These are phyloP conservation scores for Phytopythium kandeliae DNA, from an alignment of 352 stramenopile species.

Conservation along the genomic window DNA sequence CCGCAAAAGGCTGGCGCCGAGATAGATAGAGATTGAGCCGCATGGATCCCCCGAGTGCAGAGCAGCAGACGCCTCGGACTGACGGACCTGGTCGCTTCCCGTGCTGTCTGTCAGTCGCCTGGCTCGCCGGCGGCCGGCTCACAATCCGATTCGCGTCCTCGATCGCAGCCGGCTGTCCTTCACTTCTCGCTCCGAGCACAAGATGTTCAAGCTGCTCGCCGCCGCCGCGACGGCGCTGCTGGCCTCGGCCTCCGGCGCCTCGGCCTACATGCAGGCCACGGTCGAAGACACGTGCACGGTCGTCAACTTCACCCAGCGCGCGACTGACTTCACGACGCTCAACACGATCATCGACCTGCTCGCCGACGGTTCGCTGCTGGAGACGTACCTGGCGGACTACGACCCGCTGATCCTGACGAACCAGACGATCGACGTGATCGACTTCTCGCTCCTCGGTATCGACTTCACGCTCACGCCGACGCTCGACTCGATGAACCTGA, in stretches of 20 bases:
- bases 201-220: conserved; percentile 3
- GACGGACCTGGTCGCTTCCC: background rate
- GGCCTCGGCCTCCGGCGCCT: conserved; percentile 1
- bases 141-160: conserved; percentile 3
- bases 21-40: background rate
- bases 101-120: no score
- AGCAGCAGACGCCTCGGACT: background rate
- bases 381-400: conserved; percentile 19
- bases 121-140: background rate
- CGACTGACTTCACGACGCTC: conserved; percentile 35
- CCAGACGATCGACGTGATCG: conserved; percentile 18
- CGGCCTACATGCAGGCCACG: conserved; percentile 2
- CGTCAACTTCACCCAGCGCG: conserved; percentile 34
- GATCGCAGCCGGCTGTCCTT: background rate
- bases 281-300: conserved; percentile 28
- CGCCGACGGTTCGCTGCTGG: conserved; percentile 14
- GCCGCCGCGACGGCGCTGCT: conserved; percentile 2
- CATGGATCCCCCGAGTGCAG: background rate
- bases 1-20: background rate
- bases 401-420: conserved; percentile 21
- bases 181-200: background rate
- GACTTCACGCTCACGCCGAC: conserved; percentile 26
- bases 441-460: conserved; percentile 21
- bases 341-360: conserved; percentile 44
- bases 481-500: conserved; percentile 20